Evolutionary conservation across 2,329 filamentous ascomycete species (phyloP), one percentile per base, ranked within the genome.

Genomic region (Neurospora sp.): DNA sequence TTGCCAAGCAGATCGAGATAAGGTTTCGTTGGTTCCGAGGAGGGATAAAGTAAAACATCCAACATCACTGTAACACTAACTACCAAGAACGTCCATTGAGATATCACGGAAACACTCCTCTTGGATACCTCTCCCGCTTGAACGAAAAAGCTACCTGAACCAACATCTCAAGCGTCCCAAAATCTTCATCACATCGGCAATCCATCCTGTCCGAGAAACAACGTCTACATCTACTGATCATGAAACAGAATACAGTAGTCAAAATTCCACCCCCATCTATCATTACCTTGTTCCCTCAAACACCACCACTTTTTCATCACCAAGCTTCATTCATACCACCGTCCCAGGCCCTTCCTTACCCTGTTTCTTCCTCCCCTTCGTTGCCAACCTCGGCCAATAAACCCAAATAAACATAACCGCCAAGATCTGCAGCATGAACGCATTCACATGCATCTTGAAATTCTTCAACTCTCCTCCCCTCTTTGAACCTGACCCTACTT

Each of bases 361-460:
- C 40, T 57, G 33, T 19, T 38, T 71, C 66, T 46, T 71, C 67
- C 28, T 68, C 33, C 36, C 66, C 10, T 62, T 69, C 28, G 37
- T 68, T 12, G 19, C 67, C 38, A 68, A 66, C 69, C 69, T 52
- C 38, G 68, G 66, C 74, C 73, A 74, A 15, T 72, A 41, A 3
- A 74, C 5, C 37, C 70, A 33, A 52, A 68, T 52, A 15, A 74
- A 57, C 40, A 72, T 19, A 37, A 71, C 2, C 40, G 69, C 66
- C 28, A 68, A 28, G 5, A 69, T 67, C 70, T 76, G 74, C 67
- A 70, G 57, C 62, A 73, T 8, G 6, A 71, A 69, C 19, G 74
- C 74, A 39, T 19, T 66, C 12, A 41, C 67, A 62, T 75, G 74
- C 69, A 73, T n/a, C 68, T 40, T 66, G 40, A 69, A 8, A 62